These are phyloP conservation scores for Fusarium drepaniforme DNA, from an alignment of 2,329 filamentous ascomycete species.

Conservation along the genomic window DNA sequence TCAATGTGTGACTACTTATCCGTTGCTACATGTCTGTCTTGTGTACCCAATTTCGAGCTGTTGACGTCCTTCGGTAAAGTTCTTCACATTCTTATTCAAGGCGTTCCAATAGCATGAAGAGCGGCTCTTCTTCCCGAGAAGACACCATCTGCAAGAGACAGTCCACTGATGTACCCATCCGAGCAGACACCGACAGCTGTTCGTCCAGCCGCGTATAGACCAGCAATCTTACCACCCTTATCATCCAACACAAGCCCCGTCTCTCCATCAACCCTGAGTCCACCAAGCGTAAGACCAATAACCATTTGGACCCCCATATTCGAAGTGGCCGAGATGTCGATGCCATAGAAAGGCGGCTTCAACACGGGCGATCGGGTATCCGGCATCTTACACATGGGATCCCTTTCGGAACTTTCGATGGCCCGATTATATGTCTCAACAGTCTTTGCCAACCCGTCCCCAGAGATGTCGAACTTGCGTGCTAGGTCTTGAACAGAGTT, in stretches of 20 bases:
- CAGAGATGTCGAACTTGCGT: background rate
- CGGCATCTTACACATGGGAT: background rate
- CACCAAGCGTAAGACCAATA: background rate
- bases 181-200: background rate
- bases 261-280: background rate
- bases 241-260: background rate
- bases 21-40: background rate
- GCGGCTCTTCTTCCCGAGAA: background rate
- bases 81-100: background rate
- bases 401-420: background rate
- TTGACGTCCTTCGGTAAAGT: accelerated
- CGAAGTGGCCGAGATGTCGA: background rate
- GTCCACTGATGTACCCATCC: background rate
- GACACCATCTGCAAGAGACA: background rate
- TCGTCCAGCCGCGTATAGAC: background rate
- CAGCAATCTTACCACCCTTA: background rate
- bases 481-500: background rate
- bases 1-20: background rate
- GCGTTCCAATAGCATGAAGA: background rate
- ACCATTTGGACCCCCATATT: background rate
- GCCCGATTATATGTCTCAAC: background rate
- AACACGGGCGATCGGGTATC: background rate
- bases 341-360: background rate
- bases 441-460: background rate
- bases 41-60: accelerated